Evolutionary conservation across 148 eudicot genomes (phyloP).

Genomic region (Heliamphora exappendiculata): DNA sequence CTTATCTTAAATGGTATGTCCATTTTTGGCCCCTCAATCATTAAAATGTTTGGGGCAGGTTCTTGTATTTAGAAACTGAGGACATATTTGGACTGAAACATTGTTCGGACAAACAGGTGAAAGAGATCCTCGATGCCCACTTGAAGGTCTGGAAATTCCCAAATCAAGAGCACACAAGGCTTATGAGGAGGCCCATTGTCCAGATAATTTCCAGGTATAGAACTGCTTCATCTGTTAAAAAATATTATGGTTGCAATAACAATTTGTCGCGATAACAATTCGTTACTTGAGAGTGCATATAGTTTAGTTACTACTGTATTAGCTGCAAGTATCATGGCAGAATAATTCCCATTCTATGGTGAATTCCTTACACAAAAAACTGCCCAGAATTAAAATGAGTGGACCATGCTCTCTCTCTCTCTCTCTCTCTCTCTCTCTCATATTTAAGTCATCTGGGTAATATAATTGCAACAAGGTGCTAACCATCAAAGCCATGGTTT

Average conservation of each 20-base stretch:
- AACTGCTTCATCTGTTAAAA: not conserved
- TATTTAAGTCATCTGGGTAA: not conserved
- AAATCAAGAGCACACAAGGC: constrained; percentile 34
- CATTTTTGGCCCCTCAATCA: not conserved
- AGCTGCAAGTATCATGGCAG: not conserved
- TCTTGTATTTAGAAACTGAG: not conserved
- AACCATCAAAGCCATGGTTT: not conserved
- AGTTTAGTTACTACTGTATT: not conserved
- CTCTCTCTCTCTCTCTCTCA: not conserved
- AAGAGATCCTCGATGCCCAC: constrained; percentile 80
- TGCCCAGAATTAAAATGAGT: not conserved
- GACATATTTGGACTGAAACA: not conserved
- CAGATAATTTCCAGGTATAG: constrained; percentile 61
- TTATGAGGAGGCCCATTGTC: constrained; percentile 41
- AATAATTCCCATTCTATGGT: not conserved
- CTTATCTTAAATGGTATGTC: constrained; percentile 70
- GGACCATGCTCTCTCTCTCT: not conserved
- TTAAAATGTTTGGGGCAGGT: not conserved
- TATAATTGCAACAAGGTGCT: not conserved
- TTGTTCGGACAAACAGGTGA: constrained; percentile 40
- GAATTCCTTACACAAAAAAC: not conserved
- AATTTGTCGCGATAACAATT: no score
- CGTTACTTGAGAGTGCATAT: not conserved
- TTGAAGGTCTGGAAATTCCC: constrained; percentile 59
- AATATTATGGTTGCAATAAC: not conserved